phyloP scores from a whole-genome alignment of 768 basidiomycete species.

The Serendipita indica region DNA sequence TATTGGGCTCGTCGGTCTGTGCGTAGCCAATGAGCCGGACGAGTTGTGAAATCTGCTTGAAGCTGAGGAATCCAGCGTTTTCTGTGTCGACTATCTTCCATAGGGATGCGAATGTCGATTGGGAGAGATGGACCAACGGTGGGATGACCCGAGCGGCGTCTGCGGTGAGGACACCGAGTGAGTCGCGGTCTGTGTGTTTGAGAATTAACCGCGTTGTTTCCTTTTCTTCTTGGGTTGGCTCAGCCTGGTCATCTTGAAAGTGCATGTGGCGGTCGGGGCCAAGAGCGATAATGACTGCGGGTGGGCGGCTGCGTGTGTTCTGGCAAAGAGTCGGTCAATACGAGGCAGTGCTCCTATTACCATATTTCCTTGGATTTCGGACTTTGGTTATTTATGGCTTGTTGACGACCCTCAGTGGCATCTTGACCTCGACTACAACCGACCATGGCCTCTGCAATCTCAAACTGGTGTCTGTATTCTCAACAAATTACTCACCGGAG shows the following conservation, averaged over 20 bases:
- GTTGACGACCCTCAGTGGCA: no score
- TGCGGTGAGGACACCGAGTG: neutral
- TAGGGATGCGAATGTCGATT: constrained; percentile 13
- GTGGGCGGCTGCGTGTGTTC: no score
- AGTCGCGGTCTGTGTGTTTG: neutral
- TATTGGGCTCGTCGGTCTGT: neutral
- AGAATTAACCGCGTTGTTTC: neutral
- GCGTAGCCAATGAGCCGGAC: constrained; percentile 3
- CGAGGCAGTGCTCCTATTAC: no score
- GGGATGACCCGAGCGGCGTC: neutral
- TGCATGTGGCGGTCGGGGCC: no score
- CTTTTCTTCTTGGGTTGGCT: neutral
- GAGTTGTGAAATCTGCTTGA: neutral
- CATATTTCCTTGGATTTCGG: no score
- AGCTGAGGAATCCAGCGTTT: neutral
- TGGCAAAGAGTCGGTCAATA: no score
- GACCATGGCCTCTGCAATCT: constrained; percentile 5
- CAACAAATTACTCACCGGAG: neutral
- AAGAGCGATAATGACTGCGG: no score
- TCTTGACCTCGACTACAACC: no score
- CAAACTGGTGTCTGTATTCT: constrained; percentile 3
- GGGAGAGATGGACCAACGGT: neutral
- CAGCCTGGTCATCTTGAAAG: no score
- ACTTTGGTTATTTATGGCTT: no score
- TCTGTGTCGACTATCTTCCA: constrained; percentile 15